Percentiles rank a stretch among this genome's conserved stretches.
phyloP scores from a whole-genome alignment of 495 filamentous ascomycete genomes.

The Podospora comata region DNA sequence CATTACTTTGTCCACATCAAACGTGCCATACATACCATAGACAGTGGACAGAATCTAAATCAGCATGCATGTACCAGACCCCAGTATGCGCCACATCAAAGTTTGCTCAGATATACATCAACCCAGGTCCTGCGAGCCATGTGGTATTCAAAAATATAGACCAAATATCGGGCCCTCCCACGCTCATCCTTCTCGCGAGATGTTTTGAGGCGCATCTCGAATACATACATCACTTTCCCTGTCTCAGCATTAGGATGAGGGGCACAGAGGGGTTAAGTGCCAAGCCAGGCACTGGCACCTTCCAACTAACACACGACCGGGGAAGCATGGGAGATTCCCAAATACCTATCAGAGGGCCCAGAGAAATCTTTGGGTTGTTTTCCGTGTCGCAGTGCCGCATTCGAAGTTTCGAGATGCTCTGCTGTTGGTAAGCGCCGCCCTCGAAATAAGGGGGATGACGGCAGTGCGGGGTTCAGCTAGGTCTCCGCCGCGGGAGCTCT shows the following conservation, averaged over 20 bases:
- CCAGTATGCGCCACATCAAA: background rate
- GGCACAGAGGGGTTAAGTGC: background rate
- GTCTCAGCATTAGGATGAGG: background rate
- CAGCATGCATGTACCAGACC: no score
- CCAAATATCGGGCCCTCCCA: background rate
- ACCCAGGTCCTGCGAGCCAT: background rate
- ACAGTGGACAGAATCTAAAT: no score
- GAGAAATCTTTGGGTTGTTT: background rate
- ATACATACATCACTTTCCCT: background rate
- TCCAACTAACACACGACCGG: background rate
- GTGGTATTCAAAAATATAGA: background rate
- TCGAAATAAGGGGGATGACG: constrained; percentile 17
- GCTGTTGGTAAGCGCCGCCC: constrained; percentile 9
- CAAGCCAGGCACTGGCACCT: constrained; percentile 5
- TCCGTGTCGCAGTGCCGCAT: constrained; percentile 5
- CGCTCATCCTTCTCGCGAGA: background rate
- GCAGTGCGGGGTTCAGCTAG: constrained; percentile 24
- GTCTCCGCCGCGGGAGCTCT: constrained; percentile 9
- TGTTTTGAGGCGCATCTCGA: background rate
- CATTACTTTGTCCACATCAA: background rate
- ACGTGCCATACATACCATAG: no score
- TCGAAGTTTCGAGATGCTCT: background rate
- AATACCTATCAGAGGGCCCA: background rate
- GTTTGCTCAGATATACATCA: background rate
- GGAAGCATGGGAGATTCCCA: background rate